Base-by-base conservation (phyloP, 78 protist genomes). In the Cavenderia fasciculata region DNA sequence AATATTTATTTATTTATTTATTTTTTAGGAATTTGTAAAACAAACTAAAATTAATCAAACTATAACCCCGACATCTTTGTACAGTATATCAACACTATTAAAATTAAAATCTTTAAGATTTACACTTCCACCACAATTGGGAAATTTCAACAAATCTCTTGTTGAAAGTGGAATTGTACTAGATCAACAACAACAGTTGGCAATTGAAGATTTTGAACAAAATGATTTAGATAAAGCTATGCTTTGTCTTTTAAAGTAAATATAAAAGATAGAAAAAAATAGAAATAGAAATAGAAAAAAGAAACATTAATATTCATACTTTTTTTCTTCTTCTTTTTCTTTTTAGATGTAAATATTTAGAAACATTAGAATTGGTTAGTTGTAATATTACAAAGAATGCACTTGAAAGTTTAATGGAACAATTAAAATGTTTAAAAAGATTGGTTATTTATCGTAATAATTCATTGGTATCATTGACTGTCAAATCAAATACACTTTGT, bases 371-470 rank as follows among this genome's bases (percentile, higher is more conserved):
- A 52, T 51, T 78, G 18, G 52, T 65, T 44, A 78, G 49, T 66
- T 78, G 88, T 41, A 61, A 59, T 52, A 43, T 78, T 0, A 36
- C 70, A 8, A 36, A 61, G 23, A 25, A 19, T 7, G 16, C 57
- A 27, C 19, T 78, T 31, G 56, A 44, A 14, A 40, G 18, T 14
- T 40, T 68, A 51, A 25, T 59, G 21, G 49, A 77, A 33, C 19
- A 51, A 10, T 43, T 18, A 36, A 21, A 19, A n/a, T 2, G 12
- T 36, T 10, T 78, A n/a, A 57, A 78, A 18, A 78, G 66, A 65
- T 52, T 78, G 65, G 75, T 78, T 5, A 44, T 78, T 29, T 78
- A 78, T 40, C 46, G 88, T 49, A 78, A 78, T 25, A 36, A 52
- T 18, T 36, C 65, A 47, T 21, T 78, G 25, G 29, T 21, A 2